Conservation (phyloP, 495 filamentous ascomycete genomes). For the Cudoniella acicularis region DNA sequence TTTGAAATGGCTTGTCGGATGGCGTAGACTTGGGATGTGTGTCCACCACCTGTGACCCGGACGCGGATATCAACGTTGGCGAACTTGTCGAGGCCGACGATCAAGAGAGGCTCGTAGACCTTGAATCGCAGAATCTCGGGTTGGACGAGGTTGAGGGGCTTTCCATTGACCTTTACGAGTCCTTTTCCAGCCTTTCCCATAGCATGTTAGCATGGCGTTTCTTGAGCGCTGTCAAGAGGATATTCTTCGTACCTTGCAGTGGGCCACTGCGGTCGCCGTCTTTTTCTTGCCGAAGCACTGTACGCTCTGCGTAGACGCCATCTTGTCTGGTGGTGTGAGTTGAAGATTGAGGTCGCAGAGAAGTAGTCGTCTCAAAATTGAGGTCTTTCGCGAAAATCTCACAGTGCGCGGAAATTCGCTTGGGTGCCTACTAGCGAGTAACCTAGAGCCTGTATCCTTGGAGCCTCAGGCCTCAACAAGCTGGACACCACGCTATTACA, state of each 20-base stretch:
- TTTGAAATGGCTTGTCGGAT: constrained; percentile 99
- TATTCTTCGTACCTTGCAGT: constrained; percentile 75
- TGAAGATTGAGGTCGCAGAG: too few species aligned
- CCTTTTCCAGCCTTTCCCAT: constrained; percentile 76
- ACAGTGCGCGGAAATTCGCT: background rate
- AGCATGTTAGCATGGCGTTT: constrained; percentile 18
- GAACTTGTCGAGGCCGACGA: constrained; percentile 96
- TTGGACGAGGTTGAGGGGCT: constrained; percentile 88
- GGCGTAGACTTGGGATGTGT: constrained; percentile 97
- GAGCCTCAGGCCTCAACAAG: too few species aligned
- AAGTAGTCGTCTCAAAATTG: too few species aligned
- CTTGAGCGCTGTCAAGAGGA: background rate
- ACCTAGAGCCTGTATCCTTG: background rate
- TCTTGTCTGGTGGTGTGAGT: constrained; percentile 42
- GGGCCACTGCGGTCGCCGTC: constrained; percentile 86
- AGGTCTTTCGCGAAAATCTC: constrained; percentile 6
- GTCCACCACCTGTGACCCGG: constrained; percentile 93
- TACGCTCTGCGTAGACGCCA: constrained; percentile 77
- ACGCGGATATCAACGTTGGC: constrained; percentile 95
- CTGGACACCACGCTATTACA: background rate
- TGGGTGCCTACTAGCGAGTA: background rate
- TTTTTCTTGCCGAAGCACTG: constrained; percentile 97
- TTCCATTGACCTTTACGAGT: constrained; percentile 97
- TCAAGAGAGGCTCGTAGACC: constrained; percentile 96
- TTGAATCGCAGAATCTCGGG: constrained; percentile 98